phyloP scores from a whole-genome alignment of 768 basidiomycete species.

The Clavaria fumosa region DNA sequence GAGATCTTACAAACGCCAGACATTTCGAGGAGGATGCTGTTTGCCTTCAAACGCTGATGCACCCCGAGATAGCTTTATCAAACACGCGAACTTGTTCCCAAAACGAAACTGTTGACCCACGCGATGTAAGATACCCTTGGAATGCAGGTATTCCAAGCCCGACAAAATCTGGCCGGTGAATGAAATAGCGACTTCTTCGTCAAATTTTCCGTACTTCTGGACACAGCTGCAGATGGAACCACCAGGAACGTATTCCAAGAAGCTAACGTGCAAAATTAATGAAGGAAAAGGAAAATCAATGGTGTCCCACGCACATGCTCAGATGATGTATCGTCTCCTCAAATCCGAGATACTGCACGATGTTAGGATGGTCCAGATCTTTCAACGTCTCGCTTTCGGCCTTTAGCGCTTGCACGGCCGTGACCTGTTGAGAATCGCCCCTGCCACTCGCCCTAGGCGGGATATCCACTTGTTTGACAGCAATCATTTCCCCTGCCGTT shows the following conservation, averaged over 20 bases:
- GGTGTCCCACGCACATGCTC: conserved; percentile 60
- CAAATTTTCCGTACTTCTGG: conserved; percentile 83
- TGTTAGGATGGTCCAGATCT: conserved; percentile 92
- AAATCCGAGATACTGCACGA: conserved; percentile 93
- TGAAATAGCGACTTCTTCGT: conserved; percentile 81
- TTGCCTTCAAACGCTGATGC: conserved; percentile 82
- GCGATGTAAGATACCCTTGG: conserved; percentile 81
- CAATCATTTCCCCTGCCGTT: conserved; percentile 96
- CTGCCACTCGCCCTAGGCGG: conserved; percentile 86
- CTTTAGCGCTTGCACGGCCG: conserved; percentile 83
- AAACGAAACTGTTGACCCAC: too few relatives aligned
- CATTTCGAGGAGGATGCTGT: conserved; percentile 96
- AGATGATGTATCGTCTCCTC: conserved; percentile 79
- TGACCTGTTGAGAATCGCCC: conserved; percentile 68
- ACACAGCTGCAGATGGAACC: conserved; percentile 87
- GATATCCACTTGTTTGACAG: conserved; percentile 97
- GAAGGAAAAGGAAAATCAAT: not conserved
- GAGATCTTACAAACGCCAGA: conserved; percentile 92
- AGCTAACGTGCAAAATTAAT: conserved; percentile 32
- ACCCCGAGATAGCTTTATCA: not conserved
- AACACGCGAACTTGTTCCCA: conserved; percentile 45
- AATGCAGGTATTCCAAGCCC: conserved; percentile 88
- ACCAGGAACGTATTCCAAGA: conserved; percentile 97
- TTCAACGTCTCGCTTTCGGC: conserved; percentile 93
- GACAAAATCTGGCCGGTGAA: conserved; percentile 86